phyloP scores from a whole-genome alignment of 2,329 filamentous ascomycete genomes.

The Paradendryphiella salina region DNA sequence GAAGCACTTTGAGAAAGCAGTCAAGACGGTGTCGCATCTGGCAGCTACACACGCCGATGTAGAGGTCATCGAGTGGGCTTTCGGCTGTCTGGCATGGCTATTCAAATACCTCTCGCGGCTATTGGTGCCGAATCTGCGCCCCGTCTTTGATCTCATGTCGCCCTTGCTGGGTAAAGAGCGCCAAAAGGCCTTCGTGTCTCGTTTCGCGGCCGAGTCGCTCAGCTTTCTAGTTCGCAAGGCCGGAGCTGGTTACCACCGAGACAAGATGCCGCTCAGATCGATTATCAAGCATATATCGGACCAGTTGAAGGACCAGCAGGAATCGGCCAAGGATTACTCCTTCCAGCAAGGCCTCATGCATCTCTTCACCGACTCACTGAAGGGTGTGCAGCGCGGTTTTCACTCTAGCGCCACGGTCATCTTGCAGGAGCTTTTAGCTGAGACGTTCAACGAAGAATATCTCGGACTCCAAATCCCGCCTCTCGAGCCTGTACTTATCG shows the following conservation, averaged over 20 bases:
- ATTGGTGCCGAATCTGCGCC: constrained; percentile 80
- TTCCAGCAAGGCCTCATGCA: constrained; percentile 91
- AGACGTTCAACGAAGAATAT: constrained; percentile 32
- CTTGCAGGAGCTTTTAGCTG: constrained; percentile 54
- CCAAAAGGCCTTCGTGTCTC: constrained; percentile 82
- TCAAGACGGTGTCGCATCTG: constrained; percentile 75
- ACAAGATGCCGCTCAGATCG: constrained; percentile 66
- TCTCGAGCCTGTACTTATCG: constrained; percentile 66
- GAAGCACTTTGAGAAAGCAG: constrained; percentile 76
- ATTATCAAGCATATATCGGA: constrained; percentile 73
- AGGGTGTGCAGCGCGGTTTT: constrained; percentile 61
- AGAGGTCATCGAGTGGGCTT: constrained; percentile 97
- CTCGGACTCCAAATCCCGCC: constrained; percentile 53
- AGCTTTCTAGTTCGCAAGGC: constrained; percentile 93
- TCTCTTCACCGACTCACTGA: constrained; percentile 81
- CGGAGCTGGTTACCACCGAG: constrained; percentile 73
- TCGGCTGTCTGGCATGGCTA: constrained; percentile 88
- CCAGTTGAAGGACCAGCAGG: constrained; percentile 63
- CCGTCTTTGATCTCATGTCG: constrained; percentile 80
- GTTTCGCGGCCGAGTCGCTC: constrained; percentile 92
- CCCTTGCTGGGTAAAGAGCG: constrained; percentile 80
- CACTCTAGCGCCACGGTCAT: constrained; percentile 62
- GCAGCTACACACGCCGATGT: constrained; percentile 76
- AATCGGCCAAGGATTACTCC: constrained; percentile 63
- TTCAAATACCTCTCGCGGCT: constrained; percentile 96